A percentile compares a stretch with the other conserved stretches of the same genome.
Conservation (phyloP, 306 rosid species). For the Acacia melanoxylon region DNA sequence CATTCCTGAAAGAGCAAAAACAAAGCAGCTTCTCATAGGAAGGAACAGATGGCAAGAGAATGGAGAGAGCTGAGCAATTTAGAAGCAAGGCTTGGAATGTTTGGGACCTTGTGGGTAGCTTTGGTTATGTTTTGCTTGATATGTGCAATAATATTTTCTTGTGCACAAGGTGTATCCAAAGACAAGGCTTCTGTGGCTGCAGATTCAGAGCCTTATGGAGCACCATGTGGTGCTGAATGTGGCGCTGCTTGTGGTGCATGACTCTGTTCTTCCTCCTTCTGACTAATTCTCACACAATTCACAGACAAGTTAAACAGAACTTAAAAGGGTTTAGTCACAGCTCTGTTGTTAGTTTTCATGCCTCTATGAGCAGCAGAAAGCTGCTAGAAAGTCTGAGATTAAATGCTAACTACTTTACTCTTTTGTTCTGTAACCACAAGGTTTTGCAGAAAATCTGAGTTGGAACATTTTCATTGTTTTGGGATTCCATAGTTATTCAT, state of each 20-base stretch:
- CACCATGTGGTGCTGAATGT: neutral
- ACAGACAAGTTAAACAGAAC: neutral
- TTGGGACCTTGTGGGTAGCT: slow-evolving; percentile 3
- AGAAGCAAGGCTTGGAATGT: neutral
- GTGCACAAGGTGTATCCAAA: slow-evolving; percentile 13
- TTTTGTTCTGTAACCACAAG: neutral
- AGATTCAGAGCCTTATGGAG: slow-evolving; percentile 20
- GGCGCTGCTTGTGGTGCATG: slow-evolving; percentile 20
- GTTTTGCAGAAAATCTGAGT: neutral
- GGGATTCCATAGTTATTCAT: neutral
- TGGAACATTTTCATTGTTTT: neutral
- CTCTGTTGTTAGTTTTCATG: neutral
- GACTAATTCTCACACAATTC: neutral
- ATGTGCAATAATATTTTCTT: neutral
- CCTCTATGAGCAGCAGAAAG: neutral
- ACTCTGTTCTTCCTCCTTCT: neutral
- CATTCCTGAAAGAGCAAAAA: neutral
- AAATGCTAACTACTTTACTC: neutral
- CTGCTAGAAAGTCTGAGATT: neutral
- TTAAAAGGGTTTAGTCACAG: neutral
- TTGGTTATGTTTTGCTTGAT: neutral
- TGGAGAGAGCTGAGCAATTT: neutral
- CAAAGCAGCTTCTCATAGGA: neutral
- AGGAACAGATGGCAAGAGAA: neutral
- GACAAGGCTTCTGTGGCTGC: neutral